phyloP scores from a whole-genome alignment of 1,284 basidiomycete species.

The Ganoderma lingzhi region DNA sequence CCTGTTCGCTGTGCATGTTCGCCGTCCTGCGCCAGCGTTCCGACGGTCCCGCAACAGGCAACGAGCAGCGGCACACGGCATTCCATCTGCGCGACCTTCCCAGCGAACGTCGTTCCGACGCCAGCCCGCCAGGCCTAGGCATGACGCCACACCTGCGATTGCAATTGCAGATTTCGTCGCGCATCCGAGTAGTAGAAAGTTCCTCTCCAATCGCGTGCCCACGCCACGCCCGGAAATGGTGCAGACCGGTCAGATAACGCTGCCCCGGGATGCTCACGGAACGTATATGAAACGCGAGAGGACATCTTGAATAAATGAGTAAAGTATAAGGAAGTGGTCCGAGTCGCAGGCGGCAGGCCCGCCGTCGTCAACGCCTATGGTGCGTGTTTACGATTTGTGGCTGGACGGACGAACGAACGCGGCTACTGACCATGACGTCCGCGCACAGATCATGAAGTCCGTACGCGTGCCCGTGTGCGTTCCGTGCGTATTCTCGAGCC shows the following conservation, averaged over 20 bases:
- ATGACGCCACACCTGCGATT: background rate
- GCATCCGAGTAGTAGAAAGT: background rate
- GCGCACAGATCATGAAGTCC: background rate
- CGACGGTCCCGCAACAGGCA: background rate
- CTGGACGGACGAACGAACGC: background rate
- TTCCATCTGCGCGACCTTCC: background rate
- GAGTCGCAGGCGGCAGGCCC: background rate
- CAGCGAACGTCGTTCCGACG: slow-evolving; percentile 4
- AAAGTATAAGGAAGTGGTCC: background rate
- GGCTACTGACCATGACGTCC: background rate
- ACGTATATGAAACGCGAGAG: background rate
- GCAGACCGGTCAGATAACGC: slow-evolving; percentile 2
- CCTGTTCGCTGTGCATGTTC: background rate
- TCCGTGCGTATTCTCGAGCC: background rate
- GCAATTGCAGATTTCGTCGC: background rate
- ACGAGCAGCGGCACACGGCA: background rate
- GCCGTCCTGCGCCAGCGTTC: background rate
- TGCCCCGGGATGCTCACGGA: slow-evolving; percentile 6
- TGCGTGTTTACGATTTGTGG: background rate
- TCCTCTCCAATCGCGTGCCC: slow-evolving; percentile 3
- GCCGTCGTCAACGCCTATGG: background rate
- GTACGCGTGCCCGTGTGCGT: background rate
- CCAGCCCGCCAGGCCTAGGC: background rate
- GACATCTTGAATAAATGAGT: background rate
- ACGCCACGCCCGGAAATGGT: slow-evolving; percentile 1